Evolutionary conservation across 371 early-diverging fungal species (phyloP).

Genomic region (Chytridium lagenaria): DNA sequence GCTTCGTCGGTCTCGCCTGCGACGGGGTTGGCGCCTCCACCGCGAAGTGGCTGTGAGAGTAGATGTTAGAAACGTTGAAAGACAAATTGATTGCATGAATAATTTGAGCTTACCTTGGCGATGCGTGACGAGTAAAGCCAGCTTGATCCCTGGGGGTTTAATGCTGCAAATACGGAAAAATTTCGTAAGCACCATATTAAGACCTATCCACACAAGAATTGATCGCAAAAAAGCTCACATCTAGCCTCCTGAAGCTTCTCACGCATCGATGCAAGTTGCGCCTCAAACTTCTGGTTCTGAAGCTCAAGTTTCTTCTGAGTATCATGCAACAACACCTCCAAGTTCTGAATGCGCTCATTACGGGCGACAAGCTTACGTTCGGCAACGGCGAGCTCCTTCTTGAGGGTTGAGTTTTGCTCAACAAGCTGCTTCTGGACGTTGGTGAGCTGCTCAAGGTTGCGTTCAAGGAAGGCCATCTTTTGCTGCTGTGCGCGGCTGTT

Average conservation of each 20-base stretch:
- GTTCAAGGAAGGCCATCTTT: conserved; percentile 94
- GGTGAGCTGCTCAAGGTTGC: conserved; percentile 93
- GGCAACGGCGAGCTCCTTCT: conserved; percentile 87
- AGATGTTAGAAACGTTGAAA: not conserved
- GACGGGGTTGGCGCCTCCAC: conserved; percentile 61
- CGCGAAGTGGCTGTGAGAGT: conserved; percentile 74
- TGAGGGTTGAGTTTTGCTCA: conserved; percentile 90
- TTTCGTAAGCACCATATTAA: conserved; percentile 6
- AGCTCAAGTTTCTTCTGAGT: conserved; percentile 61
- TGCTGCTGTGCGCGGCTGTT: conserved; percentile 85
- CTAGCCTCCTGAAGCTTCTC: conserved; percentile 81
- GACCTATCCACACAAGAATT: conserved; percentile 1
- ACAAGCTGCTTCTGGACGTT: conserved; percentile 93
- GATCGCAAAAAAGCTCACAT: conserved; percentile 58
- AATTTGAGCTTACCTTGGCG: conserved; percentile 63
- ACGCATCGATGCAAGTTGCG: conserved; percentile 76
- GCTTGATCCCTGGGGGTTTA: conserved; percentile 60
- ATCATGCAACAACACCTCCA: conserved; percentile 87
- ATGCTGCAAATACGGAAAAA: conserved; percentile 36
- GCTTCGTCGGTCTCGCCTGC: conserved; percentile 43
- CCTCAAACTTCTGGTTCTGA: conserved; percentile 87
- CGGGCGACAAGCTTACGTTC: conserved; percentile 91
- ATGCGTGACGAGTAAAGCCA: conserved; percentile 85
- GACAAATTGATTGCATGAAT: not conserved
- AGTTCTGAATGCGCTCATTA: conserved; percentile 89